Evolutionary conservation across 2,329 filamentous ascomycete genomes (phyloP), one percentile per base, ranked within the genome.

Genomic region (Lojkania enalia): DNA sequence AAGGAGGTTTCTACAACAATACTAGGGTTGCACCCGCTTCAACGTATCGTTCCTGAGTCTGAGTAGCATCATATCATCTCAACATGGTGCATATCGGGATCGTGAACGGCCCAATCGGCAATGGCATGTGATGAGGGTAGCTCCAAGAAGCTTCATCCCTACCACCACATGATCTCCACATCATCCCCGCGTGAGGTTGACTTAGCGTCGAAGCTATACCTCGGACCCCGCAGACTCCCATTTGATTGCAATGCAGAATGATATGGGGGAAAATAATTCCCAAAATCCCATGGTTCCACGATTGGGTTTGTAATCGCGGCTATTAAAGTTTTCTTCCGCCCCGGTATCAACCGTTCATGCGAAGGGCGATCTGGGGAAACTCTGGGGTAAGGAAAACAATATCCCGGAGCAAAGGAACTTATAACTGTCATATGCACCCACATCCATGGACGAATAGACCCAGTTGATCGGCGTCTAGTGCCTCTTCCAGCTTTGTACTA

Each of bases 351-450:
- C n/a, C n/a, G n/a, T n/a, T n/a, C n/a, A n/a, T n/a, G 9, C 9
- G 9, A 18, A 18, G 19, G 15, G 9, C 11, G 21, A 11, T 5
- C 20, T n/a, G 21, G 20, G 36, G 38, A 31, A n/a, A n/a, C n/a
- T n/a, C 13, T n/a, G 3, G 30, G 12, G n/a, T 18, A 9, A 15
- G 41, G 41, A 44, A 49, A 46, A 49, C 14, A 19, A 43, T 46
- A 36, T 41, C 48, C 42, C 41, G 48, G 44, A 19, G 41, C 44
- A 47, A 48, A 38, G 44, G 38, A 42, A 51, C 15, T 23, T 38
- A 42, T 41, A 39, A 23, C 18, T 15, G 20, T 27, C 7, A 27
- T 7, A n/a, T n/a, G 23, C 23, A 27, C n/a, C 7, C 7, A 27
- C 23, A 9, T 27, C 7, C 23, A 27, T 27, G n/a, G 23, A 27